Evolutionary conservation across 2,329 filamentous ascomycete genomes (phyloP).

Genomic region (Ceratocystis cacaofunesta): DNA sequence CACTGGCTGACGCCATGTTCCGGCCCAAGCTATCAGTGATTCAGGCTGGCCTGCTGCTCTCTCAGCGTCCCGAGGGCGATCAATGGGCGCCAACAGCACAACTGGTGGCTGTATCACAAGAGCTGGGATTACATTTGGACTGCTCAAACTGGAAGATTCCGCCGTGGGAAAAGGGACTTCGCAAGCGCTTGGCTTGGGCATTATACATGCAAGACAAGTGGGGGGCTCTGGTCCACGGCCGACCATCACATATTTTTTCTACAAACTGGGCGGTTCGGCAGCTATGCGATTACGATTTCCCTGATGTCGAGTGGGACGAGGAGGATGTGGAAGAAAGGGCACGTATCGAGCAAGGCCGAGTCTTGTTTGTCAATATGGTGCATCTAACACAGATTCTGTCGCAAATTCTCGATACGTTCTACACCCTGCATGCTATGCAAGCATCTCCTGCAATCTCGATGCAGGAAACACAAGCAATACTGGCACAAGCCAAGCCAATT

Average conservation of each 20-base stretch:
- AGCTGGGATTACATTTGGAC: conserved; percentile 78
- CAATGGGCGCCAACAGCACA: conserved; percentile 79
- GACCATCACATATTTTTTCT: conserved; percentile 59
- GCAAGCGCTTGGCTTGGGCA: conserved; percentile 79
- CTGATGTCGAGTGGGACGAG: conserved; percentile 54
- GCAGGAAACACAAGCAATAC: conserved; percentile 56
- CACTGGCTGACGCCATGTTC: conserved; percentile 62
- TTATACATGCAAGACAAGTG: conserved; percentile 90
- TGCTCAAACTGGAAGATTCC: conserved; percentile 79
- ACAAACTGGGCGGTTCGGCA: conserved; percentile 62
- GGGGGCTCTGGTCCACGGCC: conserved; percentile 71
- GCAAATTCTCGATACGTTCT: conserved; percentile 71
- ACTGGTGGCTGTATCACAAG: conserved; percentile 71
- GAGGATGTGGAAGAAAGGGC: conserved; percentile 45
- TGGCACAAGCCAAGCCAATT: conserved; percentile 65
- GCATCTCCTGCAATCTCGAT: conserved; percentile 49
- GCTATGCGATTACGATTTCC: conserved; percentile 54
- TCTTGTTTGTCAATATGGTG: conserved; percentile 62
- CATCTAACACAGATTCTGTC: conserved; percentile 59
- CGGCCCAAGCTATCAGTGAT: conserved; percentile 69
- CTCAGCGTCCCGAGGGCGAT: conserved; percentile 61
- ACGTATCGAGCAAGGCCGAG: conserved; percentile 52
- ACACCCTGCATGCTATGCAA: conserved; percentile 62
- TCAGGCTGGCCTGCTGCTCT: conserved; percentile 59
- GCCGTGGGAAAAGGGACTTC: conserved; percentile 68